phyloP scores from a whole-genome alignment of 306 rosid genomes.

The Alnus rubra region DNA sequence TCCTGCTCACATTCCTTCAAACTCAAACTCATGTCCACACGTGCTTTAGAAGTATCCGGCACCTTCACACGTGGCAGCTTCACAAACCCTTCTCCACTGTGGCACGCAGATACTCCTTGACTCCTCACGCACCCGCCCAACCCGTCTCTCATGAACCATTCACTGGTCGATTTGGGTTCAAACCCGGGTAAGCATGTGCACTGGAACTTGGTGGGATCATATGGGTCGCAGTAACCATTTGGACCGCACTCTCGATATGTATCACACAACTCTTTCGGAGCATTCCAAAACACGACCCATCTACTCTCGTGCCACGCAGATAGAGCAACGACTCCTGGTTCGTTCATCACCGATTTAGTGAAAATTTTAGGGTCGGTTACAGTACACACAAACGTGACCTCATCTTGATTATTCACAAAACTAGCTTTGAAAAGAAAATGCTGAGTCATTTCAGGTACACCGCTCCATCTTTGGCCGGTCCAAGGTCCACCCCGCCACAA shows the following conservation, averaged over 20 bases:
- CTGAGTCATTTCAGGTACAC: constrained; percentile 28
- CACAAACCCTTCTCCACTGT: constrained; percentile 73
- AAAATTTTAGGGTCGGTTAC: constrained; percentile 32
- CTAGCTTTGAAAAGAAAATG: constrained; percentile 23
- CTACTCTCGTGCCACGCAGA: constrained; percentile 36
- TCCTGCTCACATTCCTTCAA: too few relatives aligned
- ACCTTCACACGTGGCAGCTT: constrained; percentile 47
- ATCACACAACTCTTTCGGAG: constrained; percentile 49
- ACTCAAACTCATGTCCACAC: too few relatives aligned
- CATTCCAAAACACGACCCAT: constrained; percentile 51
- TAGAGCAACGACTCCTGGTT: background rate
- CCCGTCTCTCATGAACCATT: constrained; percentile 56
- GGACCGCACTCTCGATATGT: constrained; percentile 41
- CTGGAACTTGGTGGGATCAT: constrained; percentile 26
- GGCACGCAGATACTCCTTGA: constrained; percentile 50
- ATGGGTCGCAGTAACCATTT: constrained; percentile 49
- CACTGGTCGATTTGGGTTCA: constrained; percentile 42
- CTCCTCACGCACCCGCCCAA: constrained; percentile 66
- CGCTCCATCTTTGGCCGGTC: too few relatives aligned
- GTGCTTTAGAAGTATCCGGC: constrained; percentile 46
- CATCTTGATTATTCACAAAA: constrained; percentile 12
- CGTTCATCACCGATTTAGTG: constrained; percentile 26
- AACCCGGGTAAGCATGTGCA: constrained; percentile 68
- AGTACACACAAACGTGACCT: constrained; percentile 33
- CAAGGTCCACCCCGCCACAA: too few relatives aligned